Conservation (phyloP, 495 filamentous ascomycete species). For the Penicillium fimorum region DNA sequence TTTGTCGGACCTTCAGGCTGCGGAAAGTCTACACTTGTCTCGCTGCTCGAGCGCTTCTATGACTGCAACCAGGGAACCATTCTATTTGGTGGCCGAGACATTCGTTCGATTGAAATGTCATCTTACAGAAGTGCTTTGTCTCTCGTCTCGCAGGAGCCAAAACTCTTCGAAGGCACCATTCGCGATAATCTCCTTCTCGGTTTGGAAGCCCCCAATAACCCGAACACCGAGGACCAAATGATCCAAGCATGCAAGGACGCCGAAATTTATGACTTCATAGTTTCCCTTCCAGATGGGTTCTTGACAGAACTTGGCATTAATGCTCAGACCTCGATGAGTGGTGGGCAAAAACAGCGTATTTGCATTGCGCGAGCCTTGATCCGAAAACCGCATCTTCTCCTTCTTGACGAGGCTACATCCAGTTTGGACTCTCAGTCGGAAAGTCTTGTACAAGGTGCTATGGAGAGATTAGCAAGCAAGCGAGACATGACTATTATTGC, state of each 20-base stretch:
- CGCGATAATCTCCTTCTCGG: slow-evolving; percentile 52
- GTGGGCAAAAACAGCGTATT: slow-evolving; percentile 51
- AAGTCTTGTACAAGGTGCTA: slow-evolving; percentile 32
- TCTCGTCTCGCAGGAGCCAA: slow-evolving; percentile 52
- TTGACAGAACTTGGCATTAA: slow-evolving; percentile 59
- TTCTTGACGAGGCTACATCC: slow-evolving; percentile 59
- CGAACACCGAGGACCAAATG: slow-evolving; percentile 40
- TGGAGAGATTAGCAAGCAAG: slow-evolving; percentile 39
- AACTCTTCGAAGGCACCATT: slow-evolving; percentile 52
- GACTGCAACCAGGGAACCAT: slow-evolving; percentile 40
- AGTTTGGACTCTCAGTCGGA: slow-evolving; percentile 56
- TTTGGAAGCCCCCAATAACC: slow-evolving; percentile 34
- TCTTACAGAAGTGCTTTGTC: slow-evolving; percentile 44
- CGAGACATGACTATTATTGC: slow-evolving; percentile 71
- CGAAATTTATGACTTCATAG: slow-evolving; percentile 57
- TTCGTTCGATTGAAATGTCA: slow-evolving; percentile 30
- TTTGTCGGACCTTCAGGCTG: slow-evolving; percentile 71
- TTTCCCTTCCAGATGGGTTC: slow-evolving; percentile 57
- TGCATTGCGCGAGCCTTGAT: slow-evolving; percentile 51
- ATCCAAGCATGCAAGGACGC: slow-evolving; percentile 53
- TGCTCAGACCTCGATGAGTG: slow-evolving; percentile 56
- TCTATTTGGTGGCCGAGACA: slow-evolving; percentile 38
- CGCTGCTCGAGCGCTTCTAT: slow-evolving; percentile 65
- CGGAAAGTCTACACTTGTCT: slow-evolving; percentile 69
- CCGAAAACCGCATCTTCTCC: slow-evolving; percentile 41